Conservation (phyloP, 495 filamentous ascomycete genomes). For the Lepidopterella palustris region DNA sequence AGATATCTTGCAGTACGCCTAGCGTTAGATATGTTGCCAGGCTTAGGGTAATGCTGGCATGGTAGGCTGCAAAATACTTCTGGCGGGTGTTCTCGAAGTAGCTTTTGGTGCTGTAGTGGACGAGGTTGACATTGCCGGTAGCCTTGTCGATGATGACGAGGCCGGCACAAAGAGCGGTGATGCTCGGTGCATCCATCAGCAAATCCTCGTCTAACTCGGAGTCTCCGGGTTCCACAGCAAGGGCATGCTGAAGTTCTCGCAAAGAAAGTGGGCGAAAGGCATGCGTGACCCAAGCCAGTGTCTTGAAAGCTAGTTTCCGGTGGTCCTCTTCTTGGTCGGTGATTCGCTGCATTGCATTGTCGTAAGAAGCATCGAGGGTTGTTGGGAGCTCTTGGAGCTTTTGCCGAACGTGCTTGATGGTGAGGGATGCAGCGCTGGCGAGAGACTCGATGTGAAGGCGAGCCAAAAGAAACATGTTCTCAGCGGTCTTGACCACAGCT, state of each 20-base stretch:
- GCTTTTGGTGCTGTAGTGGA: constrained; percentile 27
- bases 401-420: constrained; percentile 3
- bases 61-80: constrained; percentile 1
- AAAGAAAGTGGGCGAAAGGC: constrained; percentile 13
- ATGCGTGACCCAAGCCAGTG: constrained; percentile 24
- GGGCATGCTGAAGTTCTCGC: constrained; percentile 24
- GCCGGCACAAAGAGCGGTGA: constrained; percentile 27
- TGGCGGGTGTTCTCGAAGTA: constrained; percentile 12
- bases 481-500: background rate
- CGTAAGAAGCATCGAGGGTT: constrained; percentile 3
- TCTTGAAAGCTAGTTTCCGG: constrained; percentile 4
- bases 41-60: constrained; percentile 9
- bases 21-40: constrained; percentile 15
- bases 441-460: constrained; percentile 10
- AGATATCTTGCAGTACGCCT: background rate
- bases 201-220: constrained; percentile 18
- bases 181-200: constrained; percentile 6
- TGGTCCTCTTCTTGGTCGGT: background rate
- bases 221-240: constrained; percentile 24
- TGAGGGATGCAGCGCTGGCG: constrained; percentile 1
- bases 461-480: constrained; percentile 14
- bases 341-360: constrained; percentile 8
- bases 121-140: constrained; percentile 17
- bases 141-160: constrained; percentile 22
- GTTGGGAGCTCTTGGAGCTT: constrained; percentile 2